Evolutionary conservation across 2,329 filamentous ascomycete species (phyloP), one percentile per base, ranked within the genome.

Genomic region (Penicillium sp.): DNA sequence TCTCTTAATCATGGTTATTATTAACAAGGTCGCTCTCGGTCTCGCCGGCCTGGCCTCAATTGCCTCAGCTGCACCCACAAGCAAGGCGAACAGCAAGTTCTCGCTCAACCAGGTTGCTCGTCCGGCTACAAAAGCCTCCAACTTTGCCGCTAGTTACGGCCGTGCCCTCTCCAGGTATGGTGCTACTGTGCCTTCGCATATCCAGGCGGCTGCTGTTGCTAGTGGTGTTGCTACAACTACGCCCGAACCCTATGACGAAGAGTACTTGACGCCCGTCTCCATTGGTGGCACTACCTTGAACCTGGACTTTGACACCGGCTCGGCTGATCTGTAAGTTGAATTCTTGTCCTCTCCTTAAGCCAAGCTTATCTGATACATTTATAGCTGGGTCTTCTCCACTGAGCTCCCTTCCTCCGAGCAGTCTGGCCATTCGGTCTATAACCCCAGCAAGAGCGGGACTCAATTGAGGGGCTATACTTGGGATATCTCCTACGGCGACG

Each of bases 111-210:
- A 67, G 51, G 26, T 61, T 3, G 38, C 50, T 38, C 56, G 46
- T 16, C 46, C 51, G 3, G 39, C 43, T 16, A 47, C 52, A 9
- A 58, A 55, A 41, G 51, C 46, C 14, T 31, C 58, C 43, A 65
- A 63, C 49, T 51, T 66, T 34, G 56, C 64, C 3, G 57, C 40
- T 5, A 31, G 56, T 9, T 65, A 65, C 20, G 60, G 59, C 36
- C 57, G 48, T 11, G 51, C 56, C 3, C 36, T 65, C 32, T 28
- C 44, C 41, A 67, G 63, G 47, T 65, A 59, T 34, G 63, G 59
- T 7, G 59, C 39, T 32, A 39, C 36, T 9, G 59, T 69, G 1
- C 66, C 67, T 1, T 39, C 50, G 1, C 40, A 47, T 35, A 46
- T 69, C 39, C 55, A 56, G 28, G 58, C 54, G 16, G 66, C 67